Conservation (phyloP, 169 alveolate genomes). For the Babesia divergens region DNA sequence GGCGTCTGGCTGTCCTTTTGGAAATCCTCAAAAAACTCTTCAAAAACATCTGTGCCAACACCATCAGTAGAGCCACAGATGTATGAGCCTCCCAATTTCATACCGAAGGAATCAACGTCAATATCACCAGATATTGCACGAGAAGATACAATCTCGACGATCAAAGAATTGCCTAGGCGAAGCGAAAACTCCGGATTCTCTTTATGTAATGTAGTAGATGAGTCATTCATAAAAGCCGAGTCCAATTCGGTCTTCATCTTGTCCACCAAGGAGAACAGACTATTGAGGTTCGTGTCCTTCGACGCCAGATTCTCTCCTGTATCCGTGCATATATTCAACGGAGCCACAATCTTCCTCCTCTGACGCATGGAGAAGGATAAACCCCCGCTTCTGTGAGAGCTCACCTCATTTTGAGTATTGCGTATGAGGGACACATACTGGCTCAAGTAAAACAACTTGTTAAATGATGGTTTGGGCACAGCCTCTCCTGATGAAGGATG, state of each 20-base stretch:
- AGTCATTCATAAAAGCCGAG: neutral
- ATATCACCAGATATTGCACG: constrained; percentile 50
- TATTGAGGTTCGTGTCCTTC: neutral
- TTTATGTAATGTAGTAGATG: neutral
- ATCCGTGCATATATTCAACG: neutral
- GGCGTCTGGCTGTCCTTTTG: neutral
- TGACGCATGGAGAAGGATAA: neutral
- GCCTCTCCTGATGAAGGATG: neutral
- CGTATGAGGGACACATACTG: neutral
- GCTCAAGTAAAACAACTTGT: neutral
- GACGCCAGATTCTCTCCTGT: neutral
- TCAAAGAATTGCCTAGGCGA: constrained; percentile 15
- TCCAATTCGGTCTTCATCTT: neutral
- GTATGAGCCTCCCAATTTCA: neutral
- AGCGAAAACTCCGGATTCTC: neutral
- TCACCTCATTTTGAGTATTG: too few relatives aligned
- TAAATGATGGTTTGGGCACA: neutral
- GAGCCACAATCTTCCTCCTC: neutral
- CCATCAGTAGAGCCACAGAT: neutral
- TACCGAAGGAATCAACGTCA: neutral
- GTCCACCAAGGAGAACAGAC: neutral
- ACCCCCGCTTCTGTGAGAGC: too few relatives aligned
- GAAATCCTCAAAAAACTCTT: neutral
- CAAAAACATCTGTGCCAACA: neutral
- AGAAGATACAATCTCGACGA: constrained; percentile 40